A percentile compares a stretch with the other conserved stretches of the same genome.
Evolutionary conservation across 2,329 filamentous ascomycete species (phyloP).

Genomic region (Alternaria longipes): DNA sequence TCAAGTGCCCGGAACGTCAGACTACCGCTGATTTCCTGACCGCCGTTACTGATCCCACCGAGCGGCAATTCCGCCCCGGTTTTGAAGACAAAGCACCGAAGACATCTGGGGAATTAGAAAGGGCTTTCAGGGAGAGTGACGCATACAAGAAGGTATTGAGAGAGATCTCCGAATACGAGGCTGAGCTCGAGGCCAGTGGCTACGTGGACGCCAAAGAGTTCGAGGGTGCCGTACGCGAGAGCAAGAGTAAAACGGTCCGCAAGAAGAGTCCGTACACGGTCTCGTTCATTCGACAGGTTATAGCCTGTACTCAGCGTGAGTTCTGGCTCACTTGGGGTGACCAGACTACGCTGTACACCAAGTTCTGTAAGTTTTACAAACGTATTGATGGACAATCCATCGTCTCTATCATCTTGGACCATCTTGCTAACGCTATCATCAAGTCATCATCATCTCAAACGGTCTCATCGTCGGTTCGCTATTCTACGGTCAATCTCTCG

Average conservation of each 20-base stretch:
- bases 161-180: conserved; percentile 70
- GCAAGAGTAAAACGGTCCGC: conserved; percentile 71
- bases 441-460: conserved; percentile 76
- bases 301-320: conserved; percentile 74
- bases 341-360: conserved; percentile 74
- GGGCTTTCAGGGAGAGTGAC: conserved; percentile 70
- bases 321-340: conserved; percentile 83
- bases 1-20: conserved; percentile 66
- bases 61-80: conserved; percentile 69
- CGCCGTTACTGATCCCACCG: conserved; percentile 76
- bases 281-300: conserved; percentile 75
- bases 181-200: conserved; percentile 64
- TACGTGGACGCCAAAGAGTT: conserved; percentile 71
- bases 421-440: background rate
- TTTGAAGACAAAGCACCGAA: conserved; percentile 72
- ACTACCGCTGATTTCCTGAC: conserved; percentile 84
- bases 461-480: conserved; percentile 79
- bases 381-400: background rate
- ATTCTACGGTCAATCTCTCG: conserved; percentile 73
- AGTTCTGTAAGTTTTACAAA: conserved; percentile 59
- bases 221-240: conserved; percentile 69
- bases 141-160: conserved; percentile 67
- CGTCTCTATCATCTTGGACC: background rate
- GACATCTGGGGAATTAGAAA: conserved; percentile 73
- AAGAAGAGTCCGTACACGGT: conserved; percentile 81